Percentiles rank a stretch among this genome's conserved stretches.
These are phyloP conservation scores for Lepidopterella palustris DNA, from an alignment of 495 filamentous ascomycete species.

Conservation along the genomic window DNA sequence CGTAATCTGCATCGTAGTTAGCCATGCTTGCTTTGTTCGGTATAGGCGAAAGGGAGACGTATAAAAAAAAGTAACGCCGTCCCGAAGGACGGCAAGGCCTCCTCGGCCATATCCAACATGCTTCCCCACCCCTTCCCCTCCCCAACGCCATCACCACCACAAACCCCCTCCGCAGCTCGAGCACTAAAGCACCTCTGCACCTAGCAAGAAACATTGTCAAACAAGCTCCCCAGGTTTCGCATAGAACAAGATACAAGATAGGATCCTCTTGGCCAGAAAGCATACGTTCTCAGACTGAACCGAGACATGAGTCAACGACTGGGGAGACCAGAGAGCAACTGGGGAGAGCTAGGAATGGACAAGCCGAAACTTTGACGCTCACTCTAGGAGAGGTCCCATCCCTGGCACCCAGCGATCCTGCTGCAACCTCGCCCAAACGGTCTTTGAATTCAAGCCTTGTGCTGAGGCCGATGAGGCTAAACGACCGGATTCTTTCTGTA, in stretches of 20 bases:
- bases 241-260: not conserved
- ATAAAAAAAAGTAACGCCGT: conserved; percentile 29
- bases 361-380: conserved; percentile 96
- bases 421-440: conserved; percentile 5
- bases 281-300: conserved; percentile 1
- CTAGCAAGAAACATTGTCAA: not conserved
- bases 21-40: too few species aligned
- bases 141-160: conserved; percentile 7
- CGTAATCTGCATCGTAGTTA: not conserved
- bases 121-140: conserved; percentile 5
- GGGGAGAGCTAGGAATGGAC: conserved; percentile 47
- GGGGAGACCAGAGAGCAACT: conserved; percentile 6
- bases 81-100: conserved; percentile 14
- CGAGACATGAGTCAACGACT: conserved; percentile 11
- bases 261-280: not conserved
- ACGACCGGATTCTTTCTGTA: conserved; percentile 2
- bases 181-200: not conserved
- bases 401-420: conserved; percentile 26
- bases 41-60: conserved; percentile 28
- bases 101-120: conserved; percentile 11
- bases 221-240: not conserved
- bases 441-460: not conserved
- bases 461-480: conserved; percentile 10
- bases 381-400: conserved; percentile 86
- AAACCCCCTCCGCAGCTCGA: not conserved